Evolutionary conservation across 495 filamentous ascomycete species (phyloP).

Genomic region (Rusavskia elegans): DNA sequence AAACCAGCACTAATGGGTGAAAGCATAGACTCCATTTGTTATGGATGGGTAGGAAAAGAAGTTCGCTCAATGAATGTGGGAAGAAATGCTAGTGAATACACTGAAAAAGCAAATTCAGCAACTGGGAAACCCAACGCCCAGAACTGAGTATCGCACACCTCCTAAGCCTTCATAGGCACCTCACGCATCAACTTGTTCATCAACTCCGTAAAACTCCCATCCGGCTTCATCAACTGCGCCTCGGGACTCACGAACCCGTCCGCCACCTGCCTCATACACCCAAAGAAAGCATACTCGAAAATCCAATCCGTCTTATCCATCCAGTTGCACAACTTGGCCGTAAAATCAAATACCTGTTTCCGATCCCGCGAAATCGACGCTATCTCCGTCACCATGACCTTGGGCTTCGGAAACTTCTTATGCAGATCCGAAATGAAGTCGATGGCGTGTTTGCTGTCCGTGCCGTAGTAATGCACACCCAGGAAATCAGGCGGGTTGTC

Average conservation of each 20-base stretch:
- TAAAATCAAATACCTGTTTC: constrained; percentile 23
- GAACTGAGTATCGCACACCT: neutral
- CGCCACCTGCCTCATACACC: constrained; percentile 25
- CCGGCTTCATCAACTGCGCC: constrained; percentile 29
- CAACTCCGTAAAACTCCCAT: constrained; percentile 25
- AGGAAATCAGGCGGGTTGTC: constrained; percentile 25
- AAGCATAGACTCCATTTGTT: no score
- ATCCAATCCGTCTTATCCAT: constrained; percentile 25
- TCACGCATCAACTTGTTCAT: constrained; percentile 23
- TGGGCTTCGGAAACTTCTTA: constrained; percentile 17
- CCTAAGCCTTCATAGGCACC: constrained; percentile 9
- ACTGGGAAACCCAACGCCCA: neutral
- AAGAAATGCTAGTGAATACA: no score
- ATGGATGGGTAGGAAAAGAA: no score
- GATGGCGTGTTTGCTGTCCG: constrained; percentile 15
- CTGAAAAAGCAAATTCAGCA: no score
- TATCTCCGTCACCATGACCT: constrained; percentile 26
- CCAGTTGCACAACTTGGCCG: constrained; percentile 27
- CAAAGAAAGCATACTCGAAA: constrained; percentile 30
- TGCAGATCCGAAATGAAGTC: constrained; percentile 23
- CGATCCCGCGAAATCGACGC: constrained; percentile 25
- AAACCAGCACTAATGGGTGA: no score
- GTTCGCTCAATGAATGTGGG: no score
- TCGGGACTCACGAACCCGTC: constrained; percentile 29
- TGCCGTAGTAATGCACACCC: constrained; percentile 31